Percentiles rank a stretch among this genome's conserved stretches.
Evolutionary conservation across 805 yeast species (phyloP).

Genomic region (Starmerella stellata): DNA sequence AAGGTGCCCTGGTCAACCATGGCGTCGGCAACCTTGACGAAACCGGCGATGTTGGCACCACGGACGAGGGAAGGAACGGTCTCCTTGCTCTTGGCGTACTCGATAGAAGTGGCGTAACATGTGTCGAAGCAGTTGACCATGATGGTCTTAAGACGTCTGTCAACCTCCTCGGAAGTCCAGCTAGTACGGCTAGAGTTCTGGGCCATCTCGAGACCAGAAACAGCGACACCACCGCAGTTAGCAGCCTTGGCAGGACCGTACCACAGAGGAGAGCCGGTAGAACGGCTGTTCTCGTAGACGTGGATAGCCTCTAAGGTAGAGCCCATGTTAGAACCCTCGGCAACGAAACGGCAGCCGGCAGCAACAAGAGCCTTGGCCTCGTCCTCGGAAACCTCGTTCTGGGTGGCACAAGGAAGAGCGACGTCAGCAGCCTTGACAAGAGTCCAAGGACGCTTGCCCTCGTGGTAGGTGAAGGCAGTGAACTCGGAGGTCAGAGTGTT

Average conservation of each 20-base stretch:
- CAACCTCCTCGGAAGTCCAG: constrained; percentile 91
- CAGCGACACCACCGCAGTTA: constrained; percentile 99
- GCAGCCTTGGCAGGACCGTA: constrained; percentile 99
- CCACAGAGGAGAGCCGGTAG: constrained; percentile 46
- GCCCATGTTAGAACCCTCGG: constrained; percentile 99
- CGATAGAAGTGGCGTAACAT: constrained; percentile 73
- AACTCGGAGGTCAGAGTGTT: constrained; percentile 19
- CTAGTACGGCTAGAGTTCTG: constrained; percentile 88
- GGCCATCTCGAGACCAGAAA: constrained; percentile 97
- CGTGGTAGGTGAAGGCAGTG: constrained; percentile 48
- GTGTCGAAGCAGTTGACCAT: constrained; percentile 85
- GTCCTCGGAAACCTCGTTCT: constrained; percentile 90
- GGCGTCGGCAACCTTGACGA: constrained; percentile 95
- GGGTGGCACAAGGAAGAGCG: constrained; percentile 97
- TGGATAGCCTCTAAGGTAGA: constrained; percentile 94
- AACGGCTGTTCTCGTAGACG: constrained; percentile 53
- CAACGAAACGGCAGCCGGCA: constrained; percentile 80
- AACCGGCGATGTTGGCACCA: constrained; percentile 99
- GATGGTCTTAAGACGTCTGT: constrained; percentile 71
- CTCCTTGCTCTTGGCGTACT: constrained; percentile 53
- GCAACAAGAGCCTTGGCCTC: constrained; percentile 90
- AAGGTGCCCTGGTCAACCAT: constrained; percentile 92
- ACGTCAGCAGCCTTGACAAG: constrained; percentile 81
- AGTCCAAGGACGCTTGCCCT: constrained; percentile 94
- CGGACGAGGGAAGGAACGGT: constrained; percentile 84